Evolutionary conservation across 805 yeast species (phyloP).

Genomic region (Wickerhamiella occidentalis): DNA sequence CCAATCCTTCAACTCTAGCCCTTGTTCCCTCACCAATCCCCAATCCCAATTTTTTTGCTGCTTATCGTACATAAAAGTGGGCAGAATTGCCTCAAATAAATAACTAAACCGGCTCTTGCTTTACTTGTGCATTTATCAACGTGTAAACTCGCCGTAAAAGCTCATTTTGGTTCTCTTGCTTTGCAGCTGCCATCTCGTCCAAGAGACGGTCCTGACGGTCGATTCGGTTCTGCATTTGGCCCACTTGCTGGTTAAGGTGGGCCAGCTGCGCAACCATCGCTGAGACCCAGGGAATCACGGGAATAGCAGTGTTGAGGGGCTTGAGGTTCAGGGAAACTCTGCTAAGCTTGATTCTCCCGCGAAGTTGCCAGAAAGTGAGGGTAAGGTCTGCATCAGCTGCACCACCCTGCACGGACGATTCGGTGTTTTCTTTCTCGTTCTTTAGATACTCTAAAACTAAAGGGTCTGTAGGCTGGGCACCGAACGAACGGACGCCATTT

Average conservation of each 20-base stretch:
- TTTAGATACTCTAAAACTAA: background rate
- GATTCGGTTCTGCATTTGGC: background rate
- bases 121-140: background rate
- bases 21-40: too few species aligned
- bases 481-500: background rate
- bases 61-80: background rate
- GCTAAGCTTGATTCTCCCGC: background rate
- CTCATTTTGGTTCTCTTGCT: slow-evolving; percentile 13
- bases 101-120: background rate
- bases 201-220: background rate
- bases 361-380: slow-evolving; percentile 4
- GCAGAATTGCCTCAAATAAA: too few species aligned
- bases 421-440: background rate
- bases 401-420: background rate
- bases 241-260: background rate
- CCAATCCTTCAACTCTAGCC: too few species aligned
- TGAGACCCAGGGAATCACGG: background rate
- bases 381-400: background rate
- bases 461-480: background rate
- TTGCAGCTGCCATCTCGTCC: slow-evolving; percentile 17
- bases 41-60: too few species aligned
- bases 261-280: background rate
- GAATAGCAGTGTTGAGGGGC: background rate
- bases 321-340: background rate
- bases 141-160: slow-evolving; percentile 14